These are phyloP conservation scores for Aspergillaceae sp. DNA, from an alignment of 2,329 filamentous ascomycete genomes.

Conservation along the genomic window DNA sequence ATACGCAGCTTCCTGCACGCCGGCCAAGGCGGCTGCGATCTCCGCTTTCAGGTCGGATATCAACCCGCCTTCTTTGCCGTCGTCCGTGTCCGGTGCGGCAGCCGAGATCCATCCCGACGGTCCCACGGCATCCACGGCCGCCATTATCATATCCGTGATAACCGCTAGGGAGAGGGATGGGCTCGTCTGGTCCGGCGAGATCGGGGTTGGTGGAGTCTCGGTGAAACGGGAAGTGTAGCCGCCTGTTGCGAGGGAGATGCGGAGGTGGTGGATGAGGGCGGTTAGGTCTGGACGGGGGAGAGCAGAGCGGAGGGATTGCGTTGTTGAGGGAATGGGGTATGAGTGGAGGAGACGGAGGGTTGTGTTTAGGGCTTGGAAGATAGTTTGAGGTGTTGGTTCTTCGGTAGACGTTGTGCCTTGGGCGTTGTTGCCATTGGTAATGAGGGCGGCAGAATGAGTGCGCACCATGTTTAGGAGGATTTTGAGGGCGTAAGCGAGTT, in stretches of 20 bases:
- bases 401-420: conserved; percentile 9
- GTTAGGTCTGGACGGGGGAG: conserved; percentile 33
- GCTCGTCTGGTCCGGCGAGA: conserved; percentile 26
- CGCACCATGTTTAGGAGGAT: conserved; percentile 33
- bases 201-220: conserved; percentile 30
- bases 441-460: conserved; percentile 22
- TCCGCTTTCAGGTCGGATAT: conserved; percentile 42
- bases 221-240: conserved; percentile 36
- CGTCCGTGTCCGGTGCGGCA: conserved; percentile 1
- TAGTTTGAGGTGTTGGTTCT: conserved; percentile 12
- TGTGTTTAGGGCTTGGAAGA: conserved; percentile 32
- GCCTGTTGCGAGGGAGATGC: conserved; percentile 35
- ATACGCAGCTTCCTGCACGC: conserved; percentile 41
- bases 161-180: conserved; percentile 30
- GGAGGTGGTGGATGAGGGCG: conserved; percentile 35
- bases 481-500: conserved; percentile 33
- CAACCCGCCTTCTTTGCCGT: conserved; percentile 34
- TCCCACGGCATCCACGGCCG: conserved; percentile 40
- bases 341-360: conserved; percentile 29
- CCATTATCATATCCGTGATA: conserved; percentile 35
- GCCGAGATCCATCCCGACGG: conserved; percentile 38
- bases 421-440: conserved; percentile 23
- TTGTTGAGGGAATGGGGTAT: conserved; percentile 22
- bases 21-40: conserved; percentile 39
- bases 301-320: conserved; percentile 29